These are phyloP conservation scores for Ceratobasidium sp. DNA, from an alignment of 1,284 basidiomycete species.

Conservation along the genomic window DNA sequence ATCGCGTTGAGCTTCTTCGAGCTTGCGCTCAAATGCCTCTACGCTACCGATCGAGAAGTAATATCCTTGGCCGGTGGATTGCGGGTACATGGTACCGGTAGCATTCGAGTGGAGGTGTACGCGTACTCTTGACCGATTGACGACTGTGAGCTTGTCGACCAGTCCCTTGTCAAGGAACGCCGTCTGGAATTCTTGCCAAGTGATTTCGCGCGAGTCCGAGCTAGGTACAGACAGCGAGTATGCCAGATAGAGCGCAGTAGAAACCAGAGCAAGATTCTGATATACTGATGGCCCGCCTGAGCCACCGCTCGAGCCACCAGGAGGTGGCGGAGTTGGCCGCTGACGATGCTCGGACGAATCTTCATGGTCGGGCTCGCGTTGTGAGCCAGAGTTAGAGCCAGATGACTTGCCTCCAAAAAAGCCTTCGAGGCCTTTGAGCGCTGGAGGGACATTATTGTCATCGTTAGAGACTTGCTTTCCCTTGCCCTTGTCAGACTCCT, in stretches of 20 bases:
- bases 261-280: slow-evolving; percentile 45
- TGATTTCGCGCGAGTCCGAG: slow-evolving; percentile 81
- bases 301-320: slow-evolving; percentile 51
- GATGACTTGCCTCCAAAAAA: slow-evolving; percentile 62
- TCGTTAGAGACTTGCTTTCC: slow-evolving; percentile 49
- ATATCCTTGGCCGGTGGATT: slow-evolving; percentile 67
- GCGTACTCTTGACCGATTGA: slow-evolving; percentile 91
- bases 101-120: slow-evolving; percentile 90
- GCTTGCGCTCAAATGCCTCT: slow-evolving; percentile 94
- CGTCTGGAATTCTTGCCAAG: slow-evolving; percentile 98
- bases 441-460: slow-evolving; percentile 53
- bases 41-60: slow-evolving; percentile 98
- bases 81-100: slow-evolving; percentile 75
- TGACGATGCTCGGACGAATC: slow-evolving; percentile 45
- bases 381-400: slow-evolving; percentile 24
- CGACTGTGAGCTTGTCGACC: slow-evolving; percentile 93
- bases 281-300: slow-evolving; percentile 37
- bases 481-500: slow-evolving; percentile 48
- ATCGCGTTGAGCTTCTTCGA: slow-evolving; percentile 93
- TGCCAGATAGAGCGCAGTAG: slow-evolving; percentile 73
- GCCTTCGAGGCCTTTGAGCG: slow-evolving; percentile 63
- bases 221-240: slow-evolving; percentile 67
- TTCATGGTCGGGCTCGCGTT: slow-evolving; percentile 32
- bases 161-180: slow-evolving; percentile 95
- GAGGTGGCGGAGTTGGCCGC: slow-evolving; percentile 59